These are phyloP conservation scores for Testicularia cyperi DNA, from an alignment of 1,284 basidiomycete species.

Conservation along the genomic window DNA sequence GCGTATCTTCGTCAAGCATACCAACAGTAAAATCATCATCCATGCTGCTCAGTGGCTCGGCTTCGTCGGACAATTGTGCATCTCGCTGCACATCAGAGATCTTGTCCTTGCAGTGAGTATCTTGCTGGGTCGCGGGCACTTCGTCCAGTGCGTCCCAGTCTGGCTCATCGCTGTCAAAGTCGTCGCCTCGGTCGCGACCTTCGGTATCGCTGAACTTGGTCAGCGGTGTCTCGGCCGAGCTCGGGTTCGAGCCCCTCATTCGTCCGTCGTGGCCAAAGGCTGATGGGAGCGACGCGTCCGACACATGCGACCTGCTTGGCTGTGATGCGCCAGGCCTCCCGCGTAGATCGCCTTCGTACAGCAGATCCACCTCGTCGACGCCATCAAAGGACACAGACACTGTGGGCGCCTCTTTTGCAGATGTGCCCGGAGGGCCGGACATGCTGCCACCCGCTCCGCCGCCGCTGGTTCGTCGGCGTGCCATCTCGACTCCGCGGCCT, in stretches of 20 bases:
- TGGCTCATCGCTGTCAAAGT: constrained; percentile 9
- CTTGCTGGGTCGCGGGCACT: constrained; percentile 4
- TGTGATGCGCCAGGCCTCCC: too few relatives aligned
- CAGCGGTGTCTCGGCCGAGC: constrained; percentile 30
- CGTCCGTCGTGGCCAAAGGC: constrained; percentile 12
- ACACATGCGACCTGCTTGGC: constrained; percentile 6
- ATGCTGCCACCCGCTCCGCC: not conserved
- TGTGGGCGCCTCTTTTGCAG: not conserved
- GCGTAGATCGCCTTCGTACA: constrained; percentile 19
- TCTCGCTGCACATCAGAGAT: too few relatives aligned
- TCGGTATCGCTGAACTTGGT: constrained; percentile 29
- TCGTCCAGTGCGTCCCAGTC: constrained; percentile 30
- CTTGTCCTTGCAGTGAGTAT: not conserved
- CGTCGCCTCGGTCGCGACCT: constrained; percentile 2
- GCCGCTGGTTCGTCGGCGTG: constrained; percentile 19
- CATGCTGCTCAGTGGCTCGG: constrained; percentile 10
- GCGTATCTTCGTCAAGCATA: constrained; percentile 20
- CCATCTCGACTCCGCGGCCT: constrained; percentile 33
- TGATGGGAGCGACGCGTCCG: constrained; percentile 14
- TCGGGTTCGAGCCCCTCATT: constrained; percentile 15
- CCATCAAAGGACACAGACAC: constrained; percentile 30
- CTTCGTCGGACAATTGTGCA: too few relatives aligned
- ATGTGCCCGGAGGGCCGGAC: not conserved
- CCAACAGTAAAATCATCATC: constrained; percentile 36
- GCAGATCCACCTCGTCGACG: constrained; percentile 22